Percentiles rank a stretch among this genome's conserved stretches.
These are phyloP conservation scores for Chaetomiaceae sp. DNA, from an alignment of 2,329 filamentous ascomycete genomes.

Conservation along the genomic window DNA sequence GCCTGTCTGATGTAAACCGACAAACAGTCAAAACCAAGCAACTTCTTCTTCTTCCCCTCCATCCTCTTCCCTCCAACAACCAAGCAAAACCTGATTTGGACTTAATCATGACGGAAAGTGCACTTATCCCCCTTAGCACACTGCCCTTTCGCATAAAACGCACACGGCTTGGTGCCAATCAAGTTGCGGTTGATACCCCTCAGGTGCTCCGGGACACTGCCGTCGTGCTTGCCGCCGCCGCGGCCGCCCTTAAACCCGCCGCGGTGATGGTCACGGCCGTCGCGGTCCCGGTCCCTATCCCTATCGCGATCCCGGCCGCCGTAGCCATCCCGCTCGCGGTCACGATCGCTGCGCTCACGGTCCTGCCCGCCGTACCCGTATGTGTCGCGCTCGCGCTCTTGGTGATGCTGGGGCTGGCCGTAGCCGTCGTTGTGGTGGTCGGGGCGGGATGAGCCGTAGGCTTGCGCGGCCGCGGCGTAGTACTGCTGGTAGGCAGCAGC, in stretches of 20 bases:
- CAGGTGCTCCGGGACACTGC: slow-evolving; percentile 31
- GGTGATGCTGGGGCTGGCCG: slow-evolving; percentile 21
- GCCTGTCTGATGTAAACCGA: too few species aligned
- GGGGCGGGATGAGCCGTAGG: slow-evolving; percentile 1
- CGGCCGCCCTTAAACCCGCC: slow-evolving; percentile 20
- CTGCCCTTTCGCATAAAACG: slow-evolving; percentile 66
- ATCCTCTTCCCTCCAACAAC: too few species aligned
- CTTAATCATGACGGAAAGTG: slow-evolving; percentile 64
- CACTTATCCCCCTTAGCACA: slow-evolving; percentile 70
- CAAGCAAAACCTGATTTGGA: too few species aligned
- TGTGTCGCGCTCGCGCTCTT: slow-evolving; percentile 12
- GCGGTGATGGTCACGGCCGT: slow-evolving; percentile 24
- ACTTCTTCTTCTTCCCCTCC: too few species aligned
- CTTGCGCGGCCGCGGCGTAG: slow-evolving; percentile 13
- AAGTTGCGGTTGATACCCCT: slow-evolving; percentile 52
- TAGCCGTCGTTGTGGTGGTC: slow-evolving; percentile 20
- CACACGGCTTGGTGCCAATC: slow-evolving; percentile 64
- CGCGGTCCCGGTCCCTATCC: slow-evolving; percentile 15
- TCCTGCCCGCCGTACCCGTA: too few species aligned
- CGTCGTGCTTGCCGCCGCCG: slow-evolving; percentile 29
- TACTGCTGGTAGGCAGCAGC: slow-evolving; percentile 4
- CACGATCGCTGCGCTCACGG: slow-evolving; percentile 10
- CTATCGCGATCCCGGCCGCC: slow-evolving; percentile 16
- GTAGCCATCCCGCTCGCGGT: slow-evolving; percentile 8
- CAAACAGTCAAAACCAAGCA: too few species aligned